A percentile compares a stretch with the other conserved stretches of the same genome.
These are phyloP conservation scores for Epithele typhae DNA, from an alignment of 768 basidiomycete species.

Conservation along the genomic window DNA sequence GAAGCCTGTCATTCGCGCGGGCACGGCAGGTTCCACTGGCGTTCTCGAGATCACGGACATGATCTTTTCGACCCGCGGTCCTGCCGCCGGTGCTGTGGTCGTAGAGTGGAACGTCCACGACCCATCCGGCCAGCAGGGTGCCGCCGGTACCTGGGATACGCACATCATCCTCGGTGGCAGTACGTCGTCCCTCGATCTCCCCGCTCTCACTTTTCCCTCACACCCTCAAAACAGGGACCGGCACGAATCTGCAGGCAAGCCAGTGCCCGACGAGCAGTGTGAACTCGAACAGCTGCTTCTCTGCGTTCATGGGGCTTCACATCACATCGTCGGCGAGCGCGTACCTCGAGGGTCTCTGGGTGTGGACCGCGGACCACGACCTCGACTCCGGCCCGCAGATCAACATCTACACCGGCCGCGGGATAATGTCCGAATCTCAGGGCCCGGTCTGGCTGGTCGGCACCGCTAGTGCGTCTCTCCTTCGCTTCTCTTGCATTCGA, in stretches of 20 bases:
- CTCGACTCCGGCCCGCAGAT: conserved; percentile 56
- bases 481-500: neutral
- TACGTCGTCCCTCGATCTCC: conserved; percentile 7
- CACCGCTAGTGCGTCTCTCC: conserved; percentile 37
- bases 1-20: conserved; percentile 38
- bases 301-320: conserved; percentile 65
- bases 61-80: conserved; percentile 38
- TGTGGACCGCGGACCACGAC: conserved; percentile 82
- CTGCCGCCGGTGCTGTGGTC: conserved; percentile 54
- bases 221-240: conserved; percentile 13
- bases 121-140: conserved; percentile 43
- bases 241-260: conserved; percentile 27
- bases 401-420: conserved; percentile 59
- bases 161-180: conserved; percentile 33
- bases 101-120: conserved; percentile 53
- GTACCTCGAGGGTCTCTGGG: conserved; percentile 59
- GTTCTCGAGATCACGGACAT: conserved; percentile 43
- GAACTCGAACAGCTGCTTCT: conserved; percentile 45
- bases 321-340: conserved; percentile 38
- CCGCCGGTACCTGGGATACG: conserved; percentile 49
- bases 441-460: conserved; percentile 84
- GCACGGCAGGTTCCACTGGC: conserved; percentile 32
- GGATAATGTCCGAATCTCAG: conserved; percentile 65
- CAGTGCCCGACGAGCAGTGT: conserved; percentile 32
- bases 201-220: neutral